Evolutionary conservation across 2,329 filamentous ascomycete genomes (phyloP).

Genomic region (Arachnomyces sp.): DNA sequence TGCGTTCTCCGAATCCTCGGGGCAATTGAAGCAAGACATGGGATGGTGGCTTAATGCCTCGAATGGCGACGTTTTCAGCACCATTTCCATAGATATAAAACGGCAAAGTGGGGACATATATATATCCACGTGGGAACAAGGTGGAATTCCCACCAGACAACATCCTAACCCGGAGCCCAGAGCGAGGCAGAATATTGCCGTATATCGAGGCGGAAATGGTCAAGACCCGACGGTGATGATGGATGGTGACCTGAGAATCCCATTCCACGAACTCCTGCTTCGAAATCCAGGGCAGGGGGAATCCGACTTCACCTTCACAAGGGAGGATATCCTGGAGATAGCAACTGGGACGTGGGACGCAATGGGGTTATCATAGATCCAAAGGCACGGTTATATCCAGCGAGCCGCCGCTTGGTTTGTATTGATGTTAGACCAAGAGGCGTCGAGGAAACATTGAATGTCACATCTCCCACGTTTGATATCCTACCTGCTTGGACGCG

Average conservation of each 20-base stretch:
- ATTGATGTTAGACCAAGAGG: too few relatives aligned
- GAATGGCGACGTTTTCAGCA: neutral
- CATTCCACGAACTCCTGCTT: slow-evolving; percentile 2
- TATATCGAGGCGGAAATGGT: slow-evolving; percentile 1
- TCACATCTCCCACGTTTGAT: too few relatives aligned
- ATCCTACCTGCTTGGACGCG: too few relatives aligned
- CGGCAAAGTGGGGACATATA: slow-evolving; percentile 4
- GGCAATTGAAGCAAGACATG: slow-evolving; percentile 4
- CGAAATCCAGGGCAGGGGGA: slow-evolving; percentile 2
- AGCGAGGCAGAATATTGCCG: slow-evolving; percentile 4
- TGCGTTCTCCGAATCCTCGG: slow-evolving; percentile 1
- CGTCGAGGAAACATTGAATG: too few relatives aligned
- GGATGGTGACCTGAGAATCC: neutral
- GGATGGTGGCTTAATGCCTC: slow-evolving; percentile 6
- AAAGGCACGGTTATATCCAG: too few relatives aligned
- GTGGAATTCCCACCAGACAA: neutral
- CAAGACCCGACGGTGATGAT: neutral
- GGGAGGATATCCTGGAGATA: slow-evolving; percentile 3
- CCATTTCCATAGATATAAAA: slow-evolving; percentile 8
- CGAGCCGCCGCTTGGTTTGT: too few relatives aligned
- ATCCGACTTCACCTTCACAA: slow-evolving; percentile 5
- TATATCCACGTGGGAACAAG: slow-evolving; percentile 5
- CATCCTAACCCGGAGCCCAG: slow-evolving; percentile 4
- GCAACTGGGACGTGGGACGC: neutral
- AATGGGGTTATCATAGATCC: too few relatives aligned